phyloP scores from a whole-genome alignment of 1,284 basidiomycete genomes.

The Malassezia restricta region DNA sequence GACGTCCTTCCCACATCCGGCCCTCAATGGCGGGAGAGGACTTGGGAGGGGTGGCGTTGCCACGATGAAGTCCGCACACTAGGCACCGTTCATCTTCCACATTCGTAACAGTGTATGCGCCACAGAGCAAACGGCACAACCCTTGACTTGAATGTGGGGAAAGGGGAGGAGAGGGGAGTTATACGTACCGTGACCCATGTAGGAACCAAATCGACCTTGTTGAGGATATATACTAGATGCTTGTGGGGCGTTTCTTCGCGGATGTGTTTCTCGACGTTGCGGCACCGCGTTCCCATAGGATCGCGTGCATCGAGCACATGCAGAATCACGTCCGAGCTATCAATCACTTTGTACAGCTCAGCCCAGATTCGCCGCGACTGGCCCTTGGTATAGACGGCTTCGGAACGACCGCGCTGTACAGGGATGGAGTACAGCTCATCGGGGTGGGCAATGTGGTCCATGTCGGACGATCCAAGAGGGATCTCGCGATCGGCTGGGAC shows the following conservation, averaged over 20 bases:
- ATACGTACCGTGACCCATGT: slow-evolving; percentile 91
- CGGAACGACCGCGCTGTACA: slow-evolving; percentile 40
- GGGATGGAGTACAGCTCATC: slow-evolving; percentile 39
- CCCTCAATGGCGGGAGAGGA: slow-evolving; percentile 46
- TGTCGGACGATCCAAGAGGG: slow-evolving; percentile 21
- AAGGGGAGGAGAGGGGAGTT: slow-evolving; percentile 4
- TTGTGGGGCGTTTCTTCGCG: slow-evolving; percentile 95
- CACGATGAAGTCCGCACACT: slow-evolving; percentile 29
- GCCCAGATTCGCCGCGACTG: slow-evolving; percentile 66
- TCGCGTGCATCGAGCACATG: slow-evolving; percentile 94
- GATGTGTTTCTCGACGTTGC: slow-evolving; percentile 84
- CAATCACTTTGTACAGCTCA: slow-evolving; percentile 97
- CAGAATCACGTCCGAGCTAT: slow-evolving; percentile 91
- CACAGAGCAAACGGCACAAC: slow-evolving; percentile 30
- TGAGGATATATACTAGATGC: slow-evolving; percentile 88
- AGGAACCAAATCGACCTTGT: slow-evolving; percentile 96
- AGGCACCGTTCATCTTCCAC: slow-evolving; percentile 53
- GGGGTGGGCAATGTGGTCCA: slow-evolving; percentile 26
- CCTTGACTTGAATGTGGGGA: slow-evolving; percentile 46
- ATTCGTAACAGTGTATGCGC: slow-evolving; percentile 53
- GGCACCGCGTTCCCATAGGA: slow-evolving; percentile 90
- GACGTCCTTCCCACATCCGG: slow-evolving; percentile 19
- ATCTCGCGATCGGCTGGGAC: slow-evolving; percentile 42
- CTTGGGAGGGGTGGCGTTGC: slow-evolving; percentile 23
- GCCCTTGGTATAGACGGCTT: slow-evolving; percentile 44